Conservation (phyloP, 192 early-diverging fungal species). For the Rhizophlyctis rosea region DNA sequence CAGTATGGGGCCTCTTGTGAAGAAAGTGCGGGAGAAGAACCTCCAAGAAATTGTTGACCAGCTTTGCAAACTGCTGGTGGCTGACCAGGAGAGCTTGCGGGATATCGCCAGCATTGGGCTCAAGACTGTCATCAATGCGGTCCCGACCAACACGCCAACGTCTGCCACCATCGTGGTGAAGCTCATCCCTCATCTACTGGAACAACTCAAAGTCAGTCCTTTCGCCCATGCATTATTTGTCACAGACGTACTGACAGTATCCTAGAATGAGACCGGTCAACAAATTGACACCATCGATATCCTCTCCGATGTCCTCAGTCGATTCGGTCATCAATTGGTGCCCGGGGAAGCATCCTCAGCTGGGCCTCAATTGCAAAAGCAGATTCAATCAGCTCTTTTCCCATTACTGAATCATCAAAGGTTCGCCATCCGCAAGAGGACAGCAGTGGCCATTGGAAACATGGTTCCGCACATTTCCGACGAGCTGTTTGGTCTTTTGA, state of each 20-base stretch:
- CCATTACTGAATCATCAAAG: conserved; percentile 65
- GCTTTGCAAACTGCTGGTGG: conserved; percentile 60
- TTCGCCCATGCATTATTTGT: too few relatives aligned
- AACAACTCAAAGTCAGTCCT: conserved; percentile 47
- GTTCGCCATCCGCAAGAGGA: conserved; percentile 74
- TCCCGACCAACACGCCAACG: conserved; percentile 50
- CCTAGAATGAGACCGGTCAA: conserved; percentile 27
- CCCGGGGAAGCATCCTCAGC: conserved; percentile 3
- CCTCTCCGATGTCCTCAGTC: conserved; percentile 64
- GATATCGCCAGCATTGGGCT: conserved; percentile 83
- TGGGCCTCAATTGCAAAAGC: conserved; percentile 42
- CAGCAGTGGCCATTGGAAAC: conserved; percentile 65
- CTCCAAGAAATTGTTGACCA: conserved; percentile 66
- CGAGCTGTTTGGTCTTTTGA: conserved; percentile 66
- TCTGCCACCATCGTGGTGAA: conserved; percentile 54
- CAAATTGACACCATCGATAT: conserved; percentile 72
- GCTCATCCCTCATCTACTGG: conserved; percentile 68
- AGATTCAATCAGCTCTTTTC: conserved; percentile 65
- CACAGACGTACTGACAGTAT: conserved; percentile 1
- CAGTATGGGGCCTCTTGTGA: conserved; percentile 76
- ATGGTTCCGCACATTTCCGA: conserved; percentile 66
- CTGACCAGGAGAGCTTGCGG: conserved; percentile 62
- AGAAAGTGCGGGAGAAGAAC: conserved; percentile 66
- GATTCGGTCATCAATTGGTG: conserved; percentile 64
- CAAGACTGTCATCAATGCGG: conserved; percentile 76